These are phyloP conservation scores for Huntiella bhutanensis DNA, from an alignment of 2,329 filamentous ascomycete species.

Conservation along the genomic window DNA sequence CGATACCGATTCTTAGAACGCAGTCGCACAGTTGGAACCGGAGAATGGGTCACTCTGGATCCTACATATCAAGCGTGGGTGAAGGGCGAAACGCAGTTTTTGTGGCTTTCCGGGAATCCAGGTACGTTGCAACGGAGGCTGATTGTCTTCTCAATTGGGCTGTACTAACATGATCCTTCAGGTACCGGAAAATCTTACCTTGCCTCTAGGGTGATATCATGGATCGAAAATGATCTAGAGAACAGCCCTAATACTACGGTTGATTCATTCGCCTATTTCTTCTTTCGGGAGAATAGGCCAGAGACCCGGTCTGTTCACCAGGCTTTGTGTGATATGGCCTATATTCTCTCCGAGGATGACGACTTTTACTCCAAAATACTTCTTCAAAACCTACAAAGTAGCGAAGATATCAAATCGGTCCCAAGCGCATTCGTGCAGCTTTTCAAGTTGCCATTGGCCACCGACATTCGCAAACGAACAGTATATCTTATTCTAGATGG, in stretches of 20 bases:
- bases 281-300: slow-evolving; percentile 28
- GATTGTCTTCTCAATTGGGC: background rate
- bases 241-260: slow-evolving; percentile 14
- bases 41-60: slow-evolving; percentile 27
- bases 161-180: slow-evolving; percentile 6
- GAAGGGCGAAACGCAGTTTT: slow-evolving; percentile 19
- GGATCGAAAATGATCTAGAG: slow-evolving; percentile 18
- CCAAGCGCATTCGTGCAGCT: slow-evolving; percentile 25
- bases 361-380: slow-evolving; percentile 25
- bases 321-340: slow-evolving; percentile 26
- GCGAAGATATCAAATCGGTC: slow-evolving; percentile 25
- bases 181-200: slow-evolving; percentile 29
- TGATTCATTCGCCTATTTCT: slow-evolving; percentile 25
- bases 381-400: slow-evolving; percentile 18
- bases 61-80: slow-evolving; percentile 23
- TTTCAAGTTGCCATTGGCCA: slow-evolving; percentile 21
- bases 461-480: slow-evolving; percentile 18
- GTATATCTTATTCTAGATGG: slow-evolving; percentile 28
- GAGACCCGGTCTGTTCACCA: slow-evolving; percentile 26
- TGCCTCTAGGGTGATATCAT: slow-evolving; percentile 25
- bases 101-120: slow-evolving; percentile 27
- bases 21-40: slow-evolving; percentile 22
- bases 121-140: slow-evolving; percentile 15
- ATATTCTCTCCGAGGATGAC: slow-evolving; percentile 27
- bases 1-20: slow-evolving; percentile 23